Conservation (phyloP, 257 asterid genomes). For the Leptodermis oblonga region DNA sequence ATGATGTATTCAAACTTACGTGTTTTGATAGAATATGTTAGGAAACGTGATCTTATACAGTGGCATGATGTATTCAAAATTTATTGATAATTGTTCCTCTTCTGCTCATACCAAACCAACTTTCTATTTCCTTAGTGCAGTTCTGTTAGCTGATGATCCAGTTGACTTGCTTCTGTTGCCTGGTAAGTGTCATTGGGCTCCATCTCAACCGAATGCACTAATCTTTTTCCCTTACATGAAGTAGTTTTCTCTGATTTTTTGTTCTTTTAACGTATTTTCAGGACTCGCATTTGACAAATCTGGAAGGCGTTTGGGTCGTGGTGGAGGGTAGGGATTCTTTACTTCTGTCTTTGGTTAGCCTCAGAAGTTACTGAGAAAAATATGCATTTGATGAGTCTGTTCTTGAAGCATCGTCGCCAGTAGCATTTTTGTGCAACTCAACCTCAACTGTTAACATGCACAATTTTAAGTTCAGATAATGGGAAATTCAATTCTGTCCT, state of each 20-base stretch:
- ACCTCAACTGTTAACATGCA: not conserved
- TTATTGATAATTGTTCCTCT: not conserved
- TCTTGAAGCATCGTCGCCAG: not conserved
- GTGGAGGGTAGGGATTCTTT: slow-evolving; percentile 77
- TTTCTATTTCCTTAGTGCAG: slow-evolving; percentile 41
- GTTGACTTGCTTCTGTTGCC: slow-evolving; percentile 89
- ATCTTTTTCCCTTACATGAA: not conserved
- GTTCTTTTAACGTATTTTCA: slow-evolving; percentile 14
- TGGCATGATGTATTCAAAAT: not conserved
- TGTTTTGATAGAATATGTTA: not conserved
- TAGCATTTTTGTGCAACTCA: not conserved
- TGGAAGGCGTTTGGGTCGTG: slow-evolving; percentile 95
- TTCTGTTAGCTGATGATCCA: slow-evolving; percentile 76
- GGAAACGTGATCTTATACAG: not conserved
- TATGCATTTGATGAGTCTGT: not conserved
- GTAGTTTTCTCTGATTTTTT: not conserved
- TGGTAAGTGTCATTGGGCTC: slow-evolving; percentile 41
- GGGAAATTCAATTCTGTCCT: not conserved
- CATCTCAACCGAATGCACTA: not conserved
- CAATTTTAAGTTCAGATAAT: not conserved
- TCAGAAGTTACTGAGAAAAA: not conserved
- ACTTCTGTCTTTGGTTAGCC: slow-evolving; percentile 7
- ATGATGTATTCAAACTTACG: not conserved
- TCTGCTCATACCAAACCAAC: not conserved
- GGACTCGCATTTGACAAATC: slow-evolving; percentile 95